Conservation (phyloP, 257 asterid genomes). For the Galeopsis tetrahit region DNA sequence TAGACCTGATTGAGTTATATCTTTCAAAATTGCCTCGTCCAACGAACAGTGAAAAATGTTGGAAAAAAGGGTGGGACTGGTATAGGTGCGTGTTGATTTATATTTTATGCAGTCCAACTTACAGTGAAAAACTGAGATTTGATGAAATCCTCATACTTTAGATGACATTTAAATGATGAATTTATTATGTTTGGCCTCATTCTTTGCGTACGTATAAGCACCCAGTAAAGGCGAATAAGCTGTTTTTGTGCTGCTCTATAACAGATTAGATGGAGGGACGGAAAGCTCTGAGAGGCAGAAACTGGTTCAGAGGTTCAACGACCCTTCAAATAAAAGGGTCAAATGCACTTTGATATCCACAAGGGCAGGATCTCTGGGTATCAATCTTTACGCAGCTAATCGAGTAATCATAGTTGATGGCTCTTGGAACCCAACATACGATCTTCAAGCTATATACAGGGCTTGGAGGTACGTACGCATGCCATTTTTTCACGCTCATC, state of each 20-base stretch:
- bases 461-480: slow-evolving; percentile 78
- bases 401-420: slow-evolving; percentile 96
- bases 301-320: slow-evolving; percentile 85
- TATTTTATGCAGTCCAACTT: background rate
- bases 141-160: too few species aligned
- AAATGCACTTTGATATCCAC: slow-evolving; percentile 87
- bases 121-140: too few species aligned
- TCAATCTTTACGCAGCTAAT: slow-evolving; percentile 91
- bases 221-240: background rate
- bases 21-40: slow-evolving; percentile 71
- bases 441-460: slow-evolving; percentile 95
- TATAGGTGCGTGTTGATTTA: slow-evolving; percentile 58
- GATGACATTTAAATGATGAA: too few species aligned
- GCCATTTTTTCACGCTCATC: slow-evolving; percentile 39
- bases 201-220: too few species aligned
- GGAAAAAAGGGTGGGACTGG: slow-evolving; percentile 93
- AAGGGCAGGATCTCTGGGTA: slow-evolving; percentile 93
- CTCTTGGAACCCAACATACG: slow-evolving; percentile 97
- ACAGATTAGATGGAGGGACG: slow-evolving; percentile 88
- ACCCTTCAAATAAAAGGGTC: slow-evolving; percentile 73
- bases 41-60: slow-evolving; percentile 59
- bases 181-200: background rate
- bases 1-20: slow-evolving; percentile 81
- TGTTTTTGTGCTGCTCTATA: slow-evolving; percentile 22
- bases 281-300: slow-evolving; percentile 81